Evolutionary conservation across 2,329 filamentous ascomycete species (phyloP), one percentile per base, ranked within the genome.

Genomic region (Penicillium sp.): DNA sequence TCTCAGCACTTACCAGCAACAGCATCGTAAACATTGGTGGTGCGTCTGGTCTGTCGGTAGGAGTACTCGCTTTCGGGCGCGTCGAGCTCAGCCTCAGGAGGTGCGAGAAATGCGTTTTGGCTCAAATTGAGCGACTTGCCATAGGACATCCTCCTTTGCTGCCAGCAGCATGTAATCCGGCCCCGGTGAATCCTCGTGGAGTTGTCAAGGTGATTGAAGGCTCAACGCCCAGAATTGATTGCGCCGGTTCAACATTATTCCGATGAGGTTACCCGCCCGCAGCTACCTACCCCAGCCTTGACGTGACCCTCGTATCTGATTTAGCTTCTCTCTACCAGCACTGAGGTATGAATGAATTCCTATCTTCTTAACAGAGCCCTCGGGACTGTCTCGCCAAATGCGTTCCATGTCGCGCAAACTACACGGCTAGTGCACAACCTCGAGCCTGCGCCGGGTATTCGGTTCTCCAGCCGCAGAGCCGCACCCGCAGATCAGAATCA

Each of bases 291-390:
- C 53, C 33, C 53, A 37, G 28, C 45, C 24, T 30, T 42, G 28
- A 33, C 7, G 30, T 49, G 6, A 42, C 38, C 22, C 22, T 28
- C 28, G 38, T 19, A 19, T 30, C 26, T 13, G 24, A 47, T 51
- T 30, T n/a, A 24, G 47, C 56, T 67, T 76, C 10, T 50, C 13
- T n/a, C 22, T 50, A 53, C n/a, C 28, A 53, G 45, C 56, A 13
- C 58, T 57, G 30, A 68, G 67, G 63, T 63, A 89, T 90, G 87
- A 82, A 94, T 92, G 88, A 89, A 91, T 87, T 82, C 86, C 75
- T 88, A 89, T 76, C 82, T 96, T 64, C 83, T 95, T 77, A 88
- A 91, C 75, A 89, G 92, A 79, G 88, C 91, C 75, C 83, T 88
- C 64, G 91, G 92, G 79, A 85, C 85, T 71, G 78, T 92, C 62